phyloP scores from a whole-genome alignment of 495 filamentous ascomycete species.

The Podospora pseudopauciseta region DNA sequence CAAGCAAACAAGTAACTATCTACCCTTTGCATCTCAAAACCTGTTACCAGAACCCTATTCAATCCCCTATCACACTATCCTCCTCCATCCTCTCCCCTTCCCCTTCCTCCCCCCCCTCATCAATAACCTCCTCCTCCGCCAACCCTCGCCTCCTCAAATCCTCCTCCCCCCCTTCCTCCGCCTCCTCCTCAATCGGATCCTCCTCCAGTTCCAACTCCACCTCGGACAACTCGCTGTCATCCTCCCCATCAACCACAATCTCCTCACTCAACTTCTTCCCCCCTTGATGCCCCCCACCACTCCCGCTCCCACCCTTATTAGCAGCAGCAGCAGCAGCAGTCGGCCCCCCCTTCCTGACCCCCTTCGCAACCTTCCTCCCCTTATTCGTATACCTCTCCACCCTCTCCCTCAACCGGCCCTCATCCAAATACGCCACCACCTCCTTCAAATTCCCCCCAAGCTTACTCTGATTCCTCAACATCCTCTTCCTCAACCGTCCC shows the following conservation, averaged over 20 bases:
- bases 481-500: conserved; percentile 58
- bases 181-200: neutral
- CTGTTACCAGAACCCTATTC: conserved; percentile 9
- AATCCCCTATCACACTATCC: conserved; percentile 70
- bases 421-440: conserved; percentile 69
- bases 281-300: neutral
- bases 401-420: conserved; percentile 43
- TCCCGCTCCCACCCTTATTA: neutral
- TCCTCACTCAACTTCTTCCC: conserved; percentile 43
- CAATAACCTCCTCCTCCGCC: conserved; percentile 45
- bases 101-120: conserved; percentile 45
- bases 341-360: conserved; percentile 19
- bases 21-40: neutral
- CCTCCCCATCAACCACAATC: conserved; percentile 46
- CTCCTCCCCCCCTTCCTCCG: conserved; percentile 47
- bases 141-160: conserved; percentile 60
- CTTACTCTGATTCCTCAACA: conserved; percentile 61
- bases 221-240: conserved; percentile 46
- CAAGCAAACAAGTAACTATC: neutral
- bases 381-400: conserved; percentile 8
- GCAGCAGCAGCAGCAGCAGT: too few species aligned
- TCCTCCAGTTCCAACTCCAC: conserved; percentile 47
- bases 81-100: conserved; percentile 47
- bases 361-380: conserved; percentile 41
- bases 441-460: conserved; percentile 75